Evolutionary conservation across 2,329 filamentous ascomycete genomes (phyloP), one percentile per base, ranked within the genome.

Genomic region (Aspergillus ustus): DNA sequence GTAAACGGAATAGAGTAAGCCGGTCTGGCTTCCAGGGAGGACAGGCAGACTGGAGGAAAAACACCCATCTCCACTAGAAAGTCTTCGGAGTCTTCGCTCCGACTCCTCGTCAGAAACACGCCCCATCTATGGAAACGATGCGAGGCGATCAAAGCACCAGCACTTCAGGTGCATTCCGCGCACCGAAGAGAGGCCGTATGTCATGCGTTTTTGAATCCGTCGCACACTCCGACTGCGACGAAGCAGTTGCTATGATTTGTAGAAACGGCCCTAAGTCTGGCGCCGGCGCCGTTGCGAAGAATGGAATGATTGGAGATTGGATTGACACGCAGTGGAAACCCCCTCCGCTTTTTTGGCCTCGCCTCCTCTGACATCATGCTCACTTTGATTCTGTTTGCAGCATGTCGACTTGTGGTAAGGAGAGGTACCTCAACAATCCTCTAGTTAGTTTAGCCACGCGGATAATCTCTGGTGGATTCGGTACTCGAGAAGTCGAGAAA

Each of bases 321-420:
- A 57, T 57, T 53, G 53, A 57, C 37, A 48, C 31, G 22, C 53
- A 29, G 48, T 59, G 48, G 60, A 53, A 57, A 57, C 62, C 52
- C 9, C 52, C 57, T 62, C 63, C 63, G 54, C 56, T 57, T 63
- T 56, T 60, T 51, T 31, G 53, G 49, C 29, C 40, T 56, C 40
- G 43, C 48, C 43, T 52, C 59, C 49, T 51, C 62, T 64, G 63
- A 64, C 60, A 63, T 64, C 63, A 64, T 64, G n/a, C 45, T 50
- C 48, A 40, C 45, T 44, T 52, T 49, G 20, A 22, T 25, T 61
- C 43, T 19, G 59, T n/a, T 57, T 17, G 46, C 28, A 44, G 44
- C 43, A n/a, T 54, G 49, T 40, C 34, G 53, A 50, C 29, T 60
- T 7, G 31, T 54, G 51, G 44, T 40, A 59, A 57, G 19, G 28